Percentiles rank a stretch among this genome's conserved stretches.
phyloP scores from a whole-genome alignment of 2,329 filamentous ascomycete genomes.

The Biscogniauxia mediterranea region DNA sequence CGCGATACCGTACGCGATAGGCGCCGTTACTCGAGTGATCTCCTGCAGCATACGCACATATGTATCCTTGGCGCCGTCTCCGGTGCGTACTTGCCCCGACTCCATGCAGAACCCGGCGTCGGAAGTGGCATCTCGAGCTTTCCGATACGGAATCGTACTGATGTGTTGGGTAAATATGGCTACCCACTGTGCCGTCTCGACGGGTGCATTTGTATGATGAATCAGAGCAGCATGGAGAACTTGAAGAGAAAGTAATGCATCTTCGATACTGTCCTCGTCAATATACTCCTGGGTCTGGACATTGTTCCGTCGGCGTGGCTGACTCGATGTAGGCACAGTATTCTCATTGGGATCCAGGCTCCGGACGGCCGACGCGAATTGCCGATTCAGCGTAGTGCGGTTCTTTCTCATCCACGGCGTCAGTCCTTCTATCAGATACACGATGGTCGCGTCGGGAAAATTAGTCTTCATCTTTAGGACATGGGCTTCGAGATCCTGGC shows the following conservation, averaged over 20 bases:
- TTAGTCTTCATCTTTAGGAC: constrained; percentile 52
- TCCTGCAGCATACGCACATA: constrained; percentile 76
- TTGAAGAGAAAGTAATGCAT: constrained; percentile 68
- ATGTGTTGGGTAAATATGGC: constrained; percentile 74
- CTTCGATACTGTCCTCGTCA: constrained; percentile 67
- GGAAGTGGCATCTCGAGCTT: constrained; percentile 47
- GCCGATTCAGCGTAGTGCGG: constrained; percentile 62
- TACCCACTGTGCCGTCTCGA: constrained; percentile 73
- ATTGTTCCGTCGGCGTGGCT: constrained; percentile 39
- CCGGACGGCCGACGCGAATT: constrained; percentile 65
- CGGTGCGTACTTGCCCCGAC: constrained; percentile 69
- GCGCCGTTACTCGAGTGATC: constrained; percentile 67
- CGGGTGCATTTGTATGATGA: constrained; percentile 60
- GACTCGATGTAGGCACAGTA: constrained; percentile 22
- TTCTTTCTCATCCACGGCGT: constrained; percentile 67
- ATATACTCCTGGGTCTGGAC: constrained; percentile 48
- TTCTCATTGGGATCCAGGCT: constrained; percentile 37
- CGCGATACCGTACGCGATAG: constrained; percentile 69
- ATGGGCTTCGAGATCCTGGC: constrained; percentile 56
- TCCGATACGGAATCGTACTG: constrained; percentile 70
- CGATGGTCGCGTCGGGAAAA: constrained; percentile 52
- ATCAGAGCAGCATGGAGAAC: constrained; percentile 65
- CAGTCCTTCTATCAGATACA: constrained; percentile 74
- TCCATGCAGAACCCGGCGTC: constrained; percentile 76
- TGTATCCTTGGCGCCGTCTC: constrained; percentile 63